These are phyloP conservation scores for Hyaloscypha variabilis DNA, from an alignment of 495 filamentous ascomycete species.

Conservation along the genomic window DNA sequence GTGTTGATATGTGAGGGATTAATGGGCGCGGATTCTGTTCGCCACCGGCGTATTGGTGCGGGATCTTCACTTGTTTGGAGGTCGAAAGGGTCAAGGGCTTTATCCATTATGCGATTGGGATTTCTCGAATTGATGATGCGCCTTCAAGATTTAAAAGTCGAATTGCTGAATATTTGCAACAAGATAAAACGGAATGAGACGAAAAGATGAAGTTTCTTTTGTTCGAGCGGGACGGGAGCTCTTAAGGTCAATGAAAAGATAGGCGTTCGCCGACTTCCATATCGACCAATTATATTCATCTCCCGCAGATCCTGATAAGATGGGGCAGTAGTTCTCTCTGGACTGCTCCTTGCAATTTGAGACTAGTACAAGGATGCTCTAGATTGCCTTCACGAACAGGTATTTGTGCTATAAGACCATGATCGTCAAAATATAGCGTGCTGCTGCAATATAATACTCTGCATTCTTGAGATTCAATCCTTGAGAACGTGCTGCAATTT, in stretches of 20 bases:
- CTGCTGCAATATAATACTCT: no score
- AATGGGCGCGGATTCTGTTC: slow-evolving; percentile 8
- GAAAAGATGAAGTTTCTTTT: no score
- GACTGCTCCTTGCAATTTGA: neutral
- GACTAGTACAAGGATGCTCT: neutral
- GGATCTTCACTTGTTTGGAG: slow-evolving; percentile 31
- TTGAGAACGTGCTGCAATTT: no score
- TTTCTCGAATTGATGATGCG: neutral
- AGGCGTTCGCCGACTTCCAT: neutral
- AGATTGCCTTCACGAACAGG: no score
- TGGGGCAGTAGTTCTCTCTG: neutral
- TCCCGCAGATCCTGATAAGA: neutral
- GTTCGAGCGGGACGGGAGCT: no score
- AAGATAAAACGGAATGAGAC: no score
- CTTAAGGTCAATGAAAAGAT: neutral
- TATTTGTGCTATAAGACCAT: no score
- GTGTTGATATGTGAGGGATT: slow-evolving; percentile 11
- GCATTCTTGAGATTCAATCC: no score
- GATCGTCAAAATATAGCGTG: no score
- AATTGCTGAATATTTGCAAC: no score
- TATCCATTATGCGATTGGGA: neutral
- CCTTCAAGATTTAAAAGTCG: no score
- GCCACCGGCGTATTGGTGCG: slow-evolving; percentile 9
- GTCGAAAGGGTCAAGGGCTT: neutral
- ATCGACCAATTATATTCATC: neutral